Evolutionary conservation across 2,329 filamentous ascomycete genomes (phyloP).

Genomic region (Penicillium sp.): DNA sequence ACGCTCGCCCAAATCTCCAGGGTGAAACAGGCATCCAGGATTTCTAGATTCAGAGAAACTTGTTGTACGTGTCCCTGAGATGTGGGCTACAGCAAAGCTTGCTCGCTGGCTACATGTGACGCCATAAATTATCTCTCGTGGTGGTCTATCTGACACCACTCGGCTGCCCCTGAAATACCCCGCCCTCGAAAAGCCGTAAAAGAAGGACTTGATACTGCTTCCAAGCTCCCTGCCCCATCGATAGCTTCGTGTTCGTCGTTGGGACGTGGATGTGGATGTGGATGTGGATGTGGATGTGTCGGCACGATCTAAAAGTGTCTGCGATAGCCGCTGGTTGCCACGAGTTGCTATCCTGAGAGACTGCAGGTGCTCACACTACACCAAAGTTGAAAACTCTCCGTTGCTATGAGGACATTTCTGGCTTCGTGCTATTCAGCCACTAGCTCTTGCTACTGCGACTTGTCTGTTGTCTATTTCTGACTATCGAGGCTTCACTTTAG

Average conservation of each 20-base stretch:
- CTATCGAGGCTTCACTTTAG: neutral
- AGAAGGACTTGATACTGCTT: neutral
- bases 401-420: neutral
- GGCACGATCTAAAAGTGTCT: neutral
- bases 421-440: neutral
- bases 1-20: conserved; percentile 28
- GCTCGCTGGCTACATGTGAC: neutral
- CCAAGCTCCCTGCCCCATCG: neutral
- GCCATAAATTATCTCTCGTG: neutral
- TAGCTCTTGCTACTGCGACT: neutral
- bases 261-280: neutral
- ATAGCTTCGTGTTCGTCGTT: neutral
- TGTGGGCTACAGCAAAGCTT: neutral
- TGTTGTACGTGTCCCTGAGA: neutral
- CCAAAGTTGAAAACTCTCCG: neutral
- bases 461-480: neutral
- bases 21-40: conserved; percentile 73
- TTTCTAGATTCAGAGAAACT: conserved; percentile 50
- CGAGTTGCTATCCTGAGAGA: neutral
- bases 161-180: neutral
- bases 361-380: neutral
- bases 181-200: neutral
- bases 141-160: neutral
- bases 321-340: neutral
- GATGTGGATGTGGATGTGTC: no score